Evolutionary conservation across 148 eudicot species (phyloP).

Genomic region (Persicaria maculosa): DNA sequence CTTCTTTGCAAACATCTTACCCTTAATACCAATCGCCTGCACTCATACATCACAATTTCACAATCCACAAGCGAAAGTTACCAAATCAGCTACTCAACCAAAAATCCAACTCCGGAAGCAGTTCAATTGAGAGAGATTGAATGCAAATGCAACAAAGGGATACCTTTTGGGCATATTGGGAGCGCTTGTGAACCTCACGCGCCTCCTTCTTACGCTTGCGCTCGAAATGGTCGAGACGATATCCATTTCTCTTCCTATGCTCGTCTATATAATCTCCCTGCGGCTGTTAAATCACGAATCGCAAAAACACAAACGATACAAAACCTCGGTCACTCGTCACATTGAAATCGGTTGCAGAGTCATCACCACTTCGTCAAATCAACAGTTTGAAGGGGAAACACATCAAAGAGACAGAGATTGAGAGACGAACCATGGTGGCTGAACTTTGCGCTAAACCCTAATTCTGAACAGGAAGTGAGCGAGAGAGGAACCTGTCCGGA

Average conservation of each 20-base stretch:
- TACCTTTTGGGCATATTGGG: slow-evolving; percentile 66
- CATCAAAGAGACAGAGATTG: neutral
- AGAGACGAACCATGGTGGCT: slow-evolving; percentile 20
- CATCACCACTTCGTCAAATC: neutral
- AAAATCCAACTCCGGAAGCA: too few relatives aligned
- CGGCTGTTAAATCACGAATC: slow-evolving; percentile 41
- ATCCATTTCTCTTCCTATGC: slow-evolving; percentile 80
- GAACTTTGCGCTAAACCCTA: slow-evolving; percentile 4
- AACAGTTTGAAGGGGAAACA: neutral
- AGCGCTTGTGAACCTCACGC: slow-evolving; percentile 62
- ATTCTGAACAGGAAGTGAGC: neutral
- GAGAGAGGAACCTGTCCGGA: neutral
- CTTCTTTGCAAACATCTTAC: slow-evolving; percentile 81
- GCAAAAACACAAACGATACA: neutral
- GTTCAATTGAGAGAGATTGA: neutral
- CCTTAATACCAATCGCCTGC: slow-evolving; percentile 90
- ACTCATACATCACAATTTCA: slow-evolving; percentile 10
- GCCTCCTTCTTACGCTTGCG: slow-evolving; percentile 90
- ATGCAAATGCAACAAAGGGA: neutral
- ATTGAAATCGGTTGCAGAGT: neutral
- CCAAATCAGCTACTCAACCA: slow-evolving; percentile 2
- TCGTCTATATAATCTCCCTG: slow-evolving; percentile 93
- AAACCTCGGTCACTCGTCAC: neutral
- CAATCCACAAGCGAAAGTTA: slow-evolving; percentile 4
- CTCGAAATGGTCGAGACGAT: slow-evolving; percentile 70